A percentile compares a stretch with the other conserved stretches of the same genome.
phyloP scores from a whole-genome alignment of 768 basidiomycete genomes.

The Leccinum obscurum region DNA sequence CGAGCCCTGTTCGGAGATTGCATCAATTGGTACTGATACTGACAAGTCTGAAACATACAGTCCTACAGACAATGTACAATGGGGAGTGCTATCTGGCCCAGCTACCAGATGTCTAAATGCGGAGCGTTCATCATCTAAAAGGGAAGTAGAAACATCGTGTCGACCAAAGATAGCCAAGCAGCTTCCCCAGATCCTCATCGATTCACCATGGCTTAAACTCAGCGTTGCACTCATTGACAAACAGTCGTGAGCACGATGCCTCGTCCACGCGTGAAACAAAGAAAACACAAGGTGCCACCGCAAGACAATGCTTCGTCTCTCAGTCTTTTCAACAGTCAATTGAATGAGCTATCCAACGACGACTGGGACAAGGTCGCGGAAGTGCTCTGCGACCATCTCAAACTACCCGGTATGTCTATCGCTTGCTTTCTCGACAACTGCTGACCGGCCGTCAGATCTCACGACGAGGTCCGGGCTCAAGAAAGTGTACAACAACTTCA shows the following conservation, averaged over 20 bases:
- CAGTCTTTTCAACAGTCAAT: background rate
- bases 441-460: background rate
- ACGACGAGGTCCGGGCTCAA: conserved; percentile 57
- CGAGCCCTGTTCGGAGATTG: no score
- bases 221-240: no score
- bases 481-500: conserved; percentile 53
- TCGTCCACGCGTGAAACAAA: conserved; percentile 26
- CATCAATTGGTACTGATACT: no score
- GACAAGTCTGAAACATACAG: no score
- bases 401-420: conserved; percentile 49
- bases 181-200: no score
- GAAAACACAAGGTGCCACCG: conserved; percentile 8
- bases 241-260: conserved; percentile 11
- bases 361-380: conserved; percentile 48
- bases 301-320: background rate
- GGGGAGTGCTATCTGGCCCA: no score
- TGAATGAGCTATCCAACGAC: conserved; percentile 27
- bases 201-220: no score
- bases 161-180: no score
- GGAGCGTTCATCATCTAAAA: no score
- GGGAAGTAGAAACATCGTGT: no score
- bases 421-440: background rate
- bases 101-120: no score
- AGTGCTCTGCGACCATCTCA: conserved; percentile 47
- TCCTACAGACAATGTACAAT: no score